These are phyloP conservation scores for Colletotrichum sp. DNA, from an alignment of 2,329 filamentous ascomycete genomes.

Conservation along the genomic window DNA sequence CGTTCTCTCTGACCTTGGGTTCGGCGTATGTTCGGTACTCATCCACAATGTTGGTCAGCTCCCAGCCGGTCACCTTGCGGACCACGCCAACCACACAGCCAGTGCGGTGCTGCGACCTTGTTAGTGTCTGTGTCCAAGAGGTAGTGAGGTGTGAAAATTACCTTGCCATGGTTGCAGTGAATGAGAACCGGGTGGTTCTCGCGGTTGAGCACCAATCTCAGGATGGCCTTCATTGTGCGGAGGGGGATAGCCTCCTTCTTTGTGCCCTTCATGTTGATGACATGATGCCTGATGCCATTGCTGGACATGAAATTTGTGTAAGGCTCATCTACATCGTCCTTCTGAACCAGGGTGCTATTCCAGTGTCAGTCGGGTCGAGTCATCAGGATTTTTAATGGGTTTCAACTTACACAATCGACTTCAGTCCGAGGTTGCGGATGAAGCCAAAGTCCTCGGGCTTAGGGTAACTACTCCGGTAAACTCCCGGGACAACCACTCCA, in stretches of 20 bases:
- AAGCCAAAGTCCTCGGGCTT: constrained; percentile 72
- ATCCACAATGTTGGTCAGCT: constrained; percentile 63
- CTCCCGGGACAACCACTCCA: constrained; percentile 72
- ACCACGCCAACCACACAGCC: constrained; percentile 86
- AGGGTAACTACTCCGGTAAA: constrained; percentile 87
- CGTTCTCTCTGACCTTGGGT: constrained; percentile 64
- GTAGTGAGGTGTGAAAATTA: constrained; percentile 32
- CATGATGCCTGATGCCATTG: constrained; percentile 73
- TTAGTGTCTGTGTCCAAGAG: not conserved
- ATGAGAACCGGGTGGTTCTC: constrained; percentile 81
- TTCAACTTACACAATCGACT: constrained; percentile 76
- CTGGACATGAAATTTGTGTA: constrained; percentile 66
- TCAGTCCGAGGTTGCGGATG: constrained; percentile 70
- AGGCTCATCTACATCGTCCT: constrained; percentile 58
- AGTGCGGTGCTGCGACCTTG: constrained; percentile 71
- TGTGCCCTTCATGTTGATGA: constrained; percentile 85
- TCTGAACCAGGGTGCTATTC: constrained; percentile 65
- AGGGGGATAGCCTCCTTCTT: constrained; percentile 78
- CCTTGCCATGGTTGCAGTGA: constrained; percentile 92
- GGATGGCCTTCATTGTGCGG: constrained; percentile 71
- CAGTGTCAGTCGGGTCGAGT: constrained; percentile 12
- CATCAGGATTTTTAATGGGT: not conserved
- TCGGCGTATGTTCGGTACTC: constrained; percentile 76
- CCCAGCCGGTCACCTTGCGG: constrained; percentile 75
- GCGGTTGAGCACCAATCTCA: constrained; percentile 73